Conservation (phyloP, 2,329 filamentous ascomycete genomes). For the Neophaeococcomyces mojaviensis region DNA sequence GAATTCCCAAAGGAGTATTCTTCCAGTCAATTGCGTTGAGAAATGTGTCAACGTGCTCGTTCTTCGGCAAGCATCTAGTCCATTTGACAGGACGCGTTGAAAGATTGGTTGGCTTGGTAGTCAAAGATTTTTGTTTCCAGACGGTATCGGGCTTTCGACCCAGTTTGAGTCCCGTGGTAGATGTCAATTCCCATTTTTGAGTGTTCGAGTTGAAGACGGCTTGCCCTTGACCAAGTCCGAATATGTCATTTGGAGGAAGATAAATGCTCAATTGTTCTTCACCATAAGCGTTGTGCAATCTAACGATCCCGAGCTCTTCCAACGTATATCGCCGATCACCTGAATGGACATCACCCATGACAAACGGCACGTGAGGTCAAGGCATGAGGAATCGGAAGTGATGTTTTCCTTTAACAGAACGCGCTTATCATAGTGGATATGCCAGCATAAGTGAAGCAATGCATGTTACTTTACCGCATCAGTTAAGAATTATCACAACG, state of each 20-base stretch:
- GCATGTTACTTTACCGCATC: too few species aligned
- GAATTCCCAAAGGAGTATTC: conserved; percentile 39
- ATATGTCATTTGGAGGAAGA: neutral
- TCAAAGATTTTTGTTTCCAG: neutral
- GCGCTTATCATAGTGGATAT: too few species aligned
- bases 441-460: too few species aligned
- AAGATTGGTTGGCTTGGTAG: neutral
- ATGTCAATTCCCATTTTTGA: neutral
- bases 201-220: conserved; percentile 1
- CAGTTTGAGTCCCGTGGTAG: neutral
- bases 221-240: neutral
- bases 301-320: conserved; percentile 11
- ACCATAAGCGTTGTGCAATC: conserved; percentile 6
- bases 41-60: conserved; percentile 27
- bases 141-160: neutral
- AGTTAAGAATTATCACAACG: too few species aligned
- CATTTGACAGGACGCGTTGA: conserved; percentile 7
- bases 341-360: neutral
- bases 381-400: neutral
- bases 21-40: conserved; percentile 43
- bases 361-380: neutral
- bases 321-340: neutral
- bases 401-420: neutral
- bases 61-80: conserved; percentile 16
- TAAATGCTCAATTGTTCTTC: conserved; percentile 9